A percentile compares a stretch with the other conserved stretches of the same genome.
Conservation (phyloP, 2,329 filamentous ascomycete genomes). For the Meredithiella fracta region DNA sequence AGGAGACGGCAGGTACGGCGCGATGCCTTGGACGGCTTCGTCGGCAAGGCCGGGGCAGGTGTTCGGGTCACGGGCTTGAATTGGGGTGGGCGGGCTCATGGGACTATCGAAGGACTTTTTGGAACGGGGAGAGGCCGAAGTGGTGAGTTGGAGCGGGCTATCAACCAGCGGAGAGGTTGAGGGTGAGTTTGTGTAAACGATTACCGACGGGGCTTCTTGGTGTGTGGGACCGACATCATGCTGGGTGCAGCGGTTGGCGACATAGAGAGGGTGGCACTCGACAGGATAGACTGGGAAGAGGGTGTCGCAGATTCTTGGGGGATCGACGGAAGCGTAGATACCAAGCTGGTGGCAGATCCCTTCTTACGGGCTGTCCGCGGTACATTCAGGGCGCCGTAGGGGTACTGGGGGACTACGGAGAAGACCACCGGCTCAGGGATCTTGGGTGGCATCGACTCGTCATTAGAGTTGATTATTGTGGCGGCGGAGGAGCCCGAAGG, state of each 20-base stretch:
- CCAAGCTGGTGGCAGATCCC: conserved; percentile 13
- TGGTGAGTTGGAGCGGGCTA: conserved; percentile 16
- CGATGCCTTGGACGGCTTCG: conserved; percentile 41
- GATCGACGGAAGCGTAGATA: conserved; percentile 15
- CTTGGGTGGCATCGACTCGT: neutral
- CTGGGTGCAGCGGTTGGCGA: too few species aligned
- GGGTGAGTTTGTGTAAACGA: conserved; percentile 31
- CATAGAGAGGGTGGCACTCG: neutral
- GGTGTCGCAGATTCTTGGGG: conserved; percentile 20
- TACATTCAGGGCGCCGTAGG: neutral
- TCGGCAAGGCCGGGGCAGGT: conserved; percentile 46
- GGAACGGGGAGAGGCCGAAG: conserved; percentile 17
- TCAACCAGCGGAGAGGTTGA: conserved; percentile 17
- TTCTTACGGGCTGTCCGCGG: conserved; percentile 8
- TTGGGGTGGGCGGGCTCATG: conserved; percentile 26
- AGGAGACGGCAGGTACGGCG: conserved; percentile 37
- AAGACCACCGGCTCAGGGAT: neutral
- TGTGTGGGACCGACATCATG: neutral
- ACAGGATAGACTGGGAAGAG: conserved; percentile 14
- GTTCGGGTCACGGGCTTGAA: conserved; percentile 44
- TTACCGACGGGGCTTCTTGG: conserved; percentile 36
- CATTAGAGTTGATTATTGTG: neutral
- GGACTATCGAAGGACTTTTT: conserved; percentile 30
- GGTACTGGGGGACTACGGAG: neutral
- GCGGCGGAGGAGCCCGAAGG: conserved; percentile 1